phyloP scores from a whole-genome alignment of 2,329 filamentous ascomycete species.

The Teratosphaeria zuluensis region DNA sequence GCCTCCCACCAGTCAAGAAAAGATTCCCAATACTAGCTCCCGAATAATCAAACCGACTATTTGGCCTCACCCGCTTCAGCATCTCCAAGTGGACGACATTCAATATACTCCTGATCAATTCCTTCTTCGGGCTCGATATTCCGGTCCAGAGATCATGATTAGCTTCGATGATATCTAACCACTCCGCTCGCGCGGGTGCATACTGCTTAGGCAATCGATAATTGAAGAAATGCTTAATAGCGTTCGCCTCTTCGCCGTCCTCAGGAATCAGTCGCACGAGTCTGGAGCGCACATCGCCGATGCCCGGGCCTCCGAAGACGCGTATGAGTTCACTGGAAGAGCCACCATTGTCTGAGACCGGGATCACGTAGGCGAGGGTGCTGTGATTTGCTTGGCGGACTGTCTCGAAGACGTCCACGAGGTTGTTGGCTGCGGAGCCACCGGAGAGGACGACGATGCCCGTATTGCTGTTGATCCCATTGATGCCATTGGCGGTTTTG shows the following conservation, averaged over 20 bases:
- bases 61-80: slow-evolving; percentile 37
- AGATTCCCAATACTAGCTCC: slow-evolving; percentile 43
- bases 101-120: slow-evolving; percentile 42
- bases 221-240: slow-evolving; percentile 79
- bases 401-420: slow-evolving; percentile 77
- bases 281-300: slow-evolving; percentile 62
- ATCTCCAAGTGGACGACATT: slow-evolving; percentile 43
- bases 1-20: slow-evolving; percentile 58
- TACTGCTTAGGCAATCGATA: slow-evolving; percentile 62
- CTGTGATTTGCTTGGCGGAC: slow-evolving; percentile 53
- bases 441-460: slow-evolving; percentile 83
- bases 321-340: slow-evolving; percentile 88
- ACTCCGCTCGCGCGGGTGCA: slow-evolving; percentile 59
- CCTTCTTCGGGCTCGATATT: slow-evolving; percentile 41
- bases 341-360: slow-evolving; percentile 92
- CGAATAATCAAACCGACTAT: slow-evolving; percentile 40
- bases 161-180: slow-evolving; percentile 81
- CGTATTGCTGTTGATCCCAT: neutral
- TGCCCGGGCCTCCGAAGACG: slow-evolving; percentile 88
- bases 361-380: slow-evolving; percentile 74
- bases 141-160: slow-evolving; percentile 63
- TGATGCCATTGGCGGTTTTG: slow-evolving; percentile 16
- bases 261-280: slow-evolving; percentile 83
- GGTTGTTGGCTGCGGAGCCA: slow-evolving; percentile 85
- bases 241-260: slow-evolving; percentile 51